Base-by-base conservation (phyloP, 202 grass and related monocot species). In the Elaeis oleifera region DNA sequence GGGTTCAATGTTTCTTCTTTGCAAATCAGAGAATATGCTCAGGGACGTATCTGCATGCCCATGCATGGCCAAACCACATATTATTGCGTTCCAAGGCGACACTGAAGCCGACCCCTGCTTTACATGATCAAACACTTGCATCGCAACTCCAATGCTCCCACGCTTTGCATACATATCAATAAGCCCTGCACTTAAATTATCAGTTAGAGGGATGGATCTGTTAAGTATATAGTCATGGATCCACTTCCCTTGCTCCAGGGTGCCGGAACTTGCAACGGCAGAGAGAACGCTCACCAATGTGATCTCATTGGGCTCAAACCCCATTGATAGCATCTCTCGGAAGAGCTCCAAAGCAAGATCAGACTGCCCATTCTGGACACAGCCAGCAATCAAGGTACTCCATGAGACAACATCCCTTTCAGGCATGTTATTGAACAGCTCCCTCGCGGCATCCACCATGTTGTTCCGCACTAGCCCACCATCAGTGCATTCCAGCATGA, bases 11-110 rank as follows among this genome's bases (percentile, higher is more conserved):
- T 61, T 54, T 3, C 67, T 73, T 11, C 27, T 76, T 55, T 58
- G 74, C 51, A 89, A 68, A 55, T 84, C 62, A 2, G 50, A 79
- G 68, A 89, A 81, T 16, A 84, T 55, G 69, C 71, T 63, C 61
- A 89, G 71, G 13, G 85, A 71, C 62, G 11, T 6, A 31, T 31
- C 28, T 29, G 28, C 28, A 31, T 31, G 28, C 28, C 28, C 28
- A 31, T 31, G 28, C 28, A 31, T 31, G 5, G 28, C 28, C 28
- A 31, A 31, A 31, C 28, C 28, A 31, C 28, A 31, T 31, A 31
- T 6, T 31, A 31, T 31, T 31, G 28, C 5, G 6, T 31, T 31
- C 28, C 28, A 31, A 6, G 28, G 28, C 0, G 28, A 31, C 28
- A 1, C 28, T 6, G 28, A 31, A 31, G 28, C 28, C 5, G 28